A percentile compares a stretch with the other conserved stretches of the same genome.
Evolutionary conservation across 208 protist species (phyloP).

Genomic region (Blastocrithidia nonstop): DNA sequence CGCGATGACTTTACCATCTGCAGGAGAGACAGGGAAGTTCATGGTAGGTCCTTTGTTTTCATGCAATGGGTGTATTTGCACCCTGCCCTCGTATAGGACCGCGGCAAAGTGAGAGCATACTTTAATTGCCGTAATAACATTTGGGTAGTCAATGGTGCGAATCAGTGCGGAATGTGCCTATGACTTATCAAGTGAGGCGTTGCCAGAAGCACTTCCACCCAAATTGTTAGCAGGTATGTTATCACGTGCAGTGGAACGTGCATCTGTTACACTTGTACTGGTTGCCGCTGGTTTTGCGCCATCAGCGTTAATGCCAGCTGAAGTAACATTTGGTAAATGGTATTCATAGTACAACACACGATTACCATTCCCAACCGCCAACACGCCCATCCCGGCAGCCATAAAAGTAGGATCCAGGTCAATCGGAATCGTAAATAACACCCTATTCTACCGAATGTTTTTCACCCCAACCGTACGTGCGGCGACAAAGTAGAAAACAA

Average conservation of each 20-base stretch:
- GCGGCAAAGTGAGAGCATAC: conserved; percentile 72
- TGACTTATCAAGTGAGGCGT: too few relatives aligned
- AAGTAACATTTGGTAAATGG: conserved; percentile 35
- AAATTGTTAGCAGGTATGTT: too few relatives aligned
- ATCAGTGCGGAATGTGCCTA: conserved; percentile 23
- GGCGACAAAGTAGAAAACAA: conserved; percentile 76
- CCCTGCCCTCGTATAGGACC: conserved; percentile 66
- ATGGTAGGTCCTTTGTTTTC: conserved; percentile 8
- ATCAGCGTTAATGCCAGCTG: conserved; percentile 8
- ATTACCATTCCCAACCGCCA: conserved; percentile 74
- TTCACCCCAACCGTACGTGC: conserved; percentile 73
- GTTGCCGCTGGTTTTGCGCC: conserved; percentile 1
- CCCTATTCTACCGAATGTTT: conserved; percentile 47
- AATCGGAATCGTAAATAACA: conserved; percentile 55
- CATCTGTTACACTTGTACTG: not conserved
- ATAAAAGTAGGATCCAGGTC: conserved; percentile 81
- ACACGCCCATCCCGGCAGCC: conserved; percentile 57
- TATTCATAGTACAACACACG: conserved; percentile 79
- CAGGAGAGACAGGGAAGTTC: not conserved
- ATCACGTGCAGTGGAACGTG: conserved; percentile 2
- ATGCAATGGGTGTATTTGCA: conserved; percentile 73
- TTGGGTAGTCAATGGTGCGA: conserved; percentile 62
- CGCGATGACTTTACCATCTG: conserved; percentile 32
- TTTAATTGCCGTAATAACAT: conserved; percentile 41
- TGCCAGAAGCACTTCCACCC: too few relatives aligned